These are phyloP conservation scores for Daedaleopsis sinensis DNA, from an alignment of 768 basidiomycete species.

Conservation along the genomic window DNA sequence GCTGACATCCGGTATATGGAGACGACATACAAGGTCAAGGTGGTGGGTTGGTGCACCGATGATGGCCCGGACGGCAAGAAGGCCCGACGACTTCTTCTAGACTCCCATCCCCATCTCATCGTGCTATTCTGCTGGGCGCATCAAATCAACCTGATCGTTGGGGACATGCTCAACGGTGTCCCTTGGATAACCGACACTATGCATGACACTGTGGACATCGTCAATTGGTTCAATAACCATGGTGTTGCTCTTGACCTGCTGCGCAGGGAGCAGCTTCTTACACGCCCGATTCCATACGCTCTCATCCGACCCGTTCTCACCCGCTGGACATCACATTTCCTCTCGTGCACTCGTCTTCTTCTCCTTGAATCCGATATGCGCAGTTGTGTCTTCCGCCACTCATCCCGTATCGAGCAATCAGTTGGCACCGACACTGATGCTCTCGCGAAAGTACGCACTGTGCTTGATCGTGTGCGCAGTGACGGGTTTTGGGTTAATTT, in stretches of 20 bases:
- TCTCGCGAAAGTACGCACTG: no score
- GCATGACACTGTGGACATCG: conserved; percentile 18
- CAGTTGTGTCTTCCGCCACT: no score
- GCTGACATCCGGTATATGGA: conserved; percentile 13
- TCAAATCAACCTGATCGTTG: conserved; percentile 33
- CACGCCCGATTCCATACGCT: neutral
- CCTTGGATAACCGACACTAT: neutral
- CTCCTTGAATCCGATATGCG: conserved; percentile 10
- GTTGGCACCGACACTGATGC: no score
- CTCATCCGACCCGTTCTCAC: conserved; percentile 20
- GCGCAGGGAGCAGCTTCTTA: conserved; percentile 14
- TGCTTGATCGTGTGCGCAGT: no score
- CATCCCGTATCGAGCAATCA: no score
- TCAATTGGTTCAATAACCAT: conserved; percentile 37
- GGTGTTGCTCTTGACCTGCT: conserved; percentile 22
- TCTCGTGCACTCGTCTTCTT: conserved; percentile 5
- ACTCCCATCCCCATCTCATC: neutral
- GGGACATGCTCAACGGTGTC: conserved; percentile 24
- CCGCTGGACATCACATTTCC: conserved; percentile 23
- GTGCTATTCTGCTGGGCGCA: conserved; percentile 24
- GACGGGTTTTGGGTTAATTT: no score
- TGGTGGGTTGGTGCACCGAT: conserved; percentile 12
- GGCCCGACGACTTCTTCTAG: conserved; percentile 1
- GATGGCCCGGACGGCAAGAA: conserved; percentile 23
- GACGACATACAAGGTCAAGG: conserved; percentile 1